phyloP scores from a whole-genome alignment of 768 basidiomycete species.

The Rickenella mellea region DNA sequence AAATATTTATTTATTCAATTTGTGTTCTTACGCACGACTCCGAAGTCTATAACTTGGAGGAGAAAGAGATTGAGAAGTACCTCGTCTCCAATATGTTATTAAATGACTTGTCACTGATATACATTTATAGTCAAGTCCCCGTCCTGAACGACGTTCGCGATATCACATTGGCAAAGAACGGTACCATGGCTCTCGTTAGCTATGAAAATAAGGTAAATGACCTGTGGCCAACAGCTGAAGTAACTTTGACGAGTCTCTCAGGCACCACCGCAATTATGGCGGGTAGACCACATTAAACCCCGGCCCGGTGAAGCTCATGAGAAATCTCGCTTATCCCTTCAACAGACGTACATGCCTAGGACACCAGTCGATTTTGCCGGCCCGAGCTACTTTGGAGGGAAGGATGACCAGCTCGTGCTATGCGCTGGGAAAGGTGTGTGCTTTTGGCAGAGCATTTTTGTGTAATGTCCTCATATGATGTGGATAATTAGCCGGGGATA shows the following conservation, averaged over 20 bases:
- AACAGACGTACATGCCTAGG: slow-evolving; percentile 71
- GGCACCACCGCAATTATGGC: slow-evolving; percentile 17
- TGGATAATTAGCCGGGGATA: slow-evolving; percentile 52
- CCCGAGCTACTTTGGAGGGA: slow-evolving; percentile 75
- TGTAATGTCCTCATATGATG: slow-evolving; percentile 2
- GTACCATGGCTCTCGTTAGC: slow-evolving; percentile 56
- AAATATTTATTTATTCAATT: too few relatives aligned
- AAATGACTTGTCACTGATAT: neutral
- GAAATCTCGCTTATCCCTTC: slow-evolving; percentile 23
- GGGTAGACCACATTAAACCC: slow-evolving; percentile 10
- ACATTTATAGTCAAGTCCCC: slow-evolving; percentile 48
- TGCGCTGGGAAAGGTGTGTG: slow-evolving; percentile 64
- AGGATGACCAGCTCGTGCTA: slow-evolving; percentile 67
- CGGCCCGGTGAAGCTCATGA: slow-evolving; percentile 23
- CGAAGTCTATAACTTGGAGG: slow-evolving; percentile 63
- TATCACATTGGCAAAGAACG: slow-evolving; percentile 53
- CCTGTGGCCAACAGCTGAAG: neutral
- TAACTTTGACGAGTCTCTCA: neutral
- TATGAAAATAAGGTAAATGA: slow-evolving; percentile 57
- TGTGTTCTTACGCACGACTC: neutral
- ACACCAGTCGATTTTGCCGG: slow-evolving; percentile 65
- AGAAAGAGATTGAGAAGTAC: slow-evolving; percentile 60
- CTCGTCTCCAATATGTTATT: neutral
- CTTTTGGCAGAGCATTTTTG: neutral
- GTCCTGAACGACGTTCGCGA: slow-evolving; percentile 66